Percentiles rank a stretch among this genome's conserved stretches.
phyloP scores from a whole-genome alignment of 192 early-diverging fungal species.

The Phycomyces blakesleeanus region DNA sequence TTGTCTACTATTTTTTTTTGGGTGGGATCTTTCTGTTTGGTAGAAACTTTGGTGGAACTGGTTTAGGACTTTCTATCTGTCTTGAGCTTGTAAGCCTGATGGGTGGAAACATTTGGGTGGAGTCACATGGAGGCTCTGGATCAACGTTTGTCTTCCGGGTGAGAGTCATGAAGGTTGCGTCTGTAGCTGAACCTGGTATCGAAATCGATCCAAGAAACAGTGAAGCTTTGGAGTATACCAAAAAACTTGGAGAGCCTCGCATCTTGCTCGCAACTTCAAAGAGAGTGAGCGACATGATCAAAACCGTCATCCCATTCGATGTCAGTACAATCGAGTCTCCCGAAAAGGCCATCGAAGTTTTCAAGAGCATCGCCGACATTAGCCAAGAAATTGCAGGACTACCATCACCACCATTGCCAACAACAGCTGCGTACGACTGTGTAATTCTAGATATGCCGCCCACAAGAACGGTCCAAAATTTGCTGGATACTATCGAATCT shows the following conservation, averaged over 20 bases:
- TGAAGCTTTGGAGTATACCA: slow-evolving; percentile 2
- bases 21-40: neutral
- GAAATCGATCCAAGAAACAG: slow-evolving; percentile 6
- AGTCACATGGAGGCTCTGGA: slow-evolving; percentile 38
- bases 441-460: slow-evolving; percentile 16
- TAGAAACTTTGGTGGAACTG: slow-evolving; percentile 42
- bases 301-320: neutral
- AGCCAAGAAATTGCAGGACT: neutral
- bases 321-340: neutral
- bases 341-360: neutral
- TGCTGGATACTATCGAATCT: slow-evolving; percentile 8
- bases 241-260: slow-evolving; percentile 22
- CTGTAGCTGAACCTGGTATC: slow-evolving; percentile 1
- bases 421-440: slow-evolving; percentile 4
- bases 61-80: slow-evolving; percentile 47
- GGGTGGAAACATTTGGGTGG: slow-evolving; percentile 39
- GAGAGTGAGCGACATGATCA: slow-evolving; percentile 1
- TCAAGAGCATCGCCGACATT: neutral
- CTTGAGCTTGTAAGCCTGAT: slow-evolving; percentile 41
- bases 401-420: neutral
- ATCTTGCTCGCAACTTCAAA: slow-evolving; percentile 11
- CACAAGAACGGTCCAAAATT: neutral
- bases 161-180: slow-evolving; percentile 2
- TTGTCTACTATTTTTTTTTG: too few species aligned
- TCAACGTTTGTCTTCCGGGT: slow-evolving; percentile 36